Evolutionary conservation across 805 yeast species (phyloP).

Genomic region (Candida peoriensis): DNA sequence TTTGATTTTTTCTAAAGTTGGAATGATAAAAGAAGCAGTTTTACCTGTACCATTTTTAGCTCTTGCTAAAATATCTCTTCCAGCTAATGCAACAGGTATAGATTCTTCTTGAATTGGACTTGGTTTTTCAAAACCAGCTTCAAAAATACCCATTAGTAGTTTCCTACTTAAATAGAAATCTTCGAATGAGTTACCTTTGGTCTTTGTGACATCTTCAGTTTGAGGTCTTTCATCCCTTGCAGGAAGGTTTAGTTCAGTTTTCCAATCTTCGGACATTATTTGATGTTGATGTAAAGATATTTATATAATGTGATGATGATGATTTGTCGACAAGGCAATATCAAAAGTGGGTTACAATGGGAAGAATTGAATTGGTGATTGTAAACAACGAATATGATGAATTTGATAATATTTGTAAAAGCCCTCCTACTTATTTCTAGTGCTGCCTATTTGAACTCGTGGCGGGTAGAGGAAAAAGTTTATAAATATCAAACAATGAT

Average conservation of each 20-base stretch:
- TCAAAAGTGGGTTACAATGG: no score
- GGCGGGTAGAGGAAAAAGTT: no score
- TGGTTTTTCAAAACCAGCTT: conserved; percentile 97
- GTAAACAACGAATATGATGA: no score
- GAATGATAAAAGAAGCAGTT: conserved; percentile 95
- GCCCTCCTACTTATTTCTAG: no score
- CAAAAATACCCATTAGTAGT: conserved; percentile 95
- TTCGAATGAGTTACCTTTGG: conserved; percentile 88
- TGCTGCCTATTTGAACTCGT: no score
- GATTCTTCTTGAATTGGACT: conserved; percentile 98
- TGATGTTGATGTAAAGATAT: background rate
- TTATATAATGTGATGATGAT: no score
- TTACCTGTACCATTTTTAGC: conserved; percentile 99
- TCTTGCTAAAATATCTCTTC: conserved; percentile 93
- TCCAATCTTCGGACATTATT: conserved; percentile 60
- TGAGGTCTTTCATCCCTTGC: conserved; percentile 89
- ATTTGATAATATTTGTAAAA: no score
- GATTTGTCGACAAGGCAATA: no score
- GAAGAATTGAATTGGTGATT: background rate
- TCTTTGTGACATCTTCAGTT: conserved; percentile 90
- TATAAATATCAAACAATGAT: no score
- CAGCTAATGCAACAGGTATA: conserved; percentile 91
- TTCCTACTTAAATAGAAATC: conserved; percentile 90
- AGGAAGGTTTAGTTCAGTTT: conserved; percentile 67
- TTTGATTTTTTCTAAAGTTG: conserved; percentile 83